Evolutionary conservation across 2,329 filamentous ascomycete genomes (phyloP), one percentile per base, ranked within the genome.

Genomic region (Lecanicillium sp.): DNA sequence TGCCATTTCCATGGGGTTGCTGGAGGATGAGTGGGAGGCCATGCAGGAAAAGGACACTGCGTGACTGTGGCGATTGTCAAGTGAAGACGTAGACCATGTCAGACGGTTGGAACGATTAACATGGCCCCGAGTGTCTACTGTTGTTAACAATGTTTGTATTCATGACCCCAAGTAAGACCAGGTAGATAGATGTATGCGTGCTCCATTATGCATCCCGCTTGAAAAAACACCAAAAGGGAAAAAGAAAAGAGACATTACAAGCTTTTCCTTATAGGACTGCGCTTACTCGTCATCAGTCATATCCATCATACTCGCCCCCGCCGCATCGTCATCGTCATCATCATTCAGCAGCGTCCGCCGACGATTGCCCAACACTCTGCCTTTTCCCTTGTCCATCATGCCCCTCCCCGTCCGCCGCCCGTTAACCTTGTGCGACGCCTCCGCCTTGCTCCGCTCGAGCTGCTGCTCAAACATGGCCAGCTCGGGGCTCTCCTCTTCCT

Each of bases 251-350:
- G n/a, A 25, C 22, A 25, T 25, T 11, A 25, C 6, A 25, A 25
- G 22, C 11, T 11, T 6, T 25, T 25, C 22, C 6, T 6, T 7
- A 25, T 14, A 15, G 22, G 34, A 15, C 20, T 11, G 10, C 28
- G 13, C 18, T 42, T 51, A 59, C 39, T 76, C 72, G 39, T 72
- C 71, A 50, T 78, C 74, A 42, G 70, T 72, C 63, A 74, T 64
- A 31, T 74, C 74, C 61, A 79, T 68, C 57, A 74, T 67, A 45
- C 65, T 69, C 41, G 69, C 67, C 6, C 57, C 65, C 39, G 57
- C 61, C 33, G 53, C 50, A 15, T 58, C 55, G 46, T 62, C 58
- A 46, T 62, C 47, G 25, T 59, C 56, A 45, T 60, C 55, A 49
- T 60, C 46, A 37, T 58, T 58, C 44, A 64, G 45, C 38, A 61